These are phyloP conservation scores for Novymonas esmeraldas DNA, from an alignment of 208 protist species.

Conservation along the genomic window DNA sequence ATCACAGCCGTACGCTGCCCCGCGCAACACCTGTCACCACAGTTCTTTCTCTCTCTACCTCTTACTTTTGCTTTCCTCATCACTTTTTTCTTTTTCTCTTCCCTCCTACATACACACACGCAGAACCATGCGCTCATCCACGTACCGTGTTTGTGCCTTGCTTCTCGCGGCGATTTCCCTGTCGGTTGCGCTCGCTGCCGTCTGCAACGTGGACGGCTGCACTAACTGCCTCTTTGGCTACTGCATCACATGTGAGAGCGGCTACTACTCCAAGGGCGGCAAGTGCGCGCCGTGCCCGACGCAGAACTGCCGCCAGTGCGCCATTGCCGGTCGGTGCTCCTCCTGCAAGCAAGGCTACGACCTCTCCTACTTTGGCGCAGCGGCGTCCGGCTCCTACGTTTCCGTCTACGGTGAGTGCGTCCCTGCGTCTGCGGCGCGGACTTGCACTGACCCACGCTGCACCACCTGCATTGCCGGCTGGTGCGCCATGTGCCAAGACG, in stretches of 20 bases:
- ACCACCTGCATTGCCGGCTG: background rate
- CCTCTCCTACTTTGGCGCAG: background rate
- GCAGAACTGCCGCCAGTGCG: background rate
- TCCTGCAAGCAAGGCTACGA: background rate
- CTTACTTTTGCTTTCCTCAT: too few relatives aligned
- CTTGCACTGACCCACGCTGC: background rate
- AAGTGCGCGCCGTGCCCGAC: background rate
- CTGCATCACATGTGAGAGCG: slow-evolving; percentile 2
- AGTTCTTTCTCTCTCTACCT: too few relatives aligned
- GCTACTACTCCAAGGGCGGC: background rate
- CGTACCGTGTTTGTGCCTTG: background rate
- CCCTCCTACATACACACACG: too few relatives aligned
- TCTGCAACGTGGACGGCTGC: slow-evolving; percentile 9
- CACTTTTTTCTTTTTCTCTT: too few relatives aligned
- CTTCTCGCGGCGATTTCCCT: background rate
- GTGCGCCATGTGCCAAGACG: background rate
- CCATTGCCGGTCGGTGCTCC: background rate
- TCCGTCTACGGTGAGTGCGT: background rate
- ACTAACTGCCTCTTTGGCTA: slow-evolving; percentile 9
- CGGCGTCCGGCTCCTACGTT: background rate
- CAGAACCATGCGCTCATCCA: background rate
- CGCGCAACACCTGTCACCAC: too few relatives aligned
- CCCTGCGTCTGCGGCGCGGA: background rate
- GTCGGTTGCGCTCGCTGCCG: background rate
- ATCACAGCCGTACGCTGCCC: too few relatives aligned